Conservation (phyloP, 1,139 yeast species). For the Geotrichum siamense region DNA sequence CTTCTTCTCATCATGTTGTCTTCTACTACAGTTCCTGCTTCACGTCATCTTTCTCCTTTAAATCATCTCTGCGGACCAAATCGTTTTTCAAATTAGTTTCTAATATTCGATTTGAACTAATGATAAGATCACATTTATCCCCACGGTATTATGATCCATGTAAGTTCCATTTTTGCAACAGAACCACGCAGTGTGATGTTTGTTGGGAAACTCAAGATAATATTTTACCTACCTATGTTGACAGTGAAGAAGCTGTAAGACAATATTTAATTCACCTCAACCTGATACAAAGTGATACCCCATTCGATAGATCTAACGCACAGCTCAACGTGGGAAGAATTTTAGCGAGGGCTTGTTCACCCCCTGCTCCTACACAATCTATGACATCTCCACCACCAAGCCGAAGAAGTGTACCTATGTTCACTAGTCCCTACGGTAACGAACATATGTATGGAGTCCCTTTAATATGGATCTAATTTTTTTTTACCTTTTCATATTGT, state of each 20-base stretch:
- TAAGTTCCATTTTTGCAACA: background rate
- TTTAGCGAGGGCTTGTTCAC: conserved; percentile 13
- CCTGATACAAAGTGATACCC: conserved; percentile 10
- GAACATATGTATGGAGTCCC: background rate
- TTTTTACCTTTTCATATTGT: too few relatives aligned
- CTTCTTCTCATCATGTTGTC: background rate
- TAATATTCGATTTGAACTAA: conserved; percentile 32
- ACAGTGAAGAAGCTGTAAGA: conserved; percentile 18
- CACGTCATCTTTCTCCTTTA: conserved; percentile 28
- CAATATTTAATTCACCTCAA: conserved; percentile 14
- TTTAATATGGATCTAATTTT: conserved; percentile 2
- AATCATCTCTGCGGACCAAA: conserved; percentile 25
- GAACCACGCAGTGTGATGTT: conserved; percentile 4
- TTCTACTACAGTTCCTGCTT: conserved; percentile 21
- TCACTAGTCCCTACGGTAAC: background rate
- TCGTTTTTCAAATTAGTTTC: conserved; percentile 29
- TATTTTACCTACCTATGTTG: conserved; percentile 13
- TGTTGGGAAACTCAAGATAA: conserved; percentile 14
- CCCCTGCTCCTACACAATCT: conserved; percentile 8
- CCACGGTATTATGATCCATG: conserved; percentile 23
- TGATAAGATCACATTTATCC: conserved; percentile 29
- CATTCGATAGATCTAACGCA: conserved; percentile 13
- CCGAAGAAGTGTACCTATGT: background rate
- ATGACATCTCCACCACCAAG: background rate
- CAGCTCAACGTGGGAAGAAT: conserved; percentile 6